phyloP scores from a whole-genome alignment of 2,329 filamentous ascomycete species.

The Fonsecaea erecta region DNA sequence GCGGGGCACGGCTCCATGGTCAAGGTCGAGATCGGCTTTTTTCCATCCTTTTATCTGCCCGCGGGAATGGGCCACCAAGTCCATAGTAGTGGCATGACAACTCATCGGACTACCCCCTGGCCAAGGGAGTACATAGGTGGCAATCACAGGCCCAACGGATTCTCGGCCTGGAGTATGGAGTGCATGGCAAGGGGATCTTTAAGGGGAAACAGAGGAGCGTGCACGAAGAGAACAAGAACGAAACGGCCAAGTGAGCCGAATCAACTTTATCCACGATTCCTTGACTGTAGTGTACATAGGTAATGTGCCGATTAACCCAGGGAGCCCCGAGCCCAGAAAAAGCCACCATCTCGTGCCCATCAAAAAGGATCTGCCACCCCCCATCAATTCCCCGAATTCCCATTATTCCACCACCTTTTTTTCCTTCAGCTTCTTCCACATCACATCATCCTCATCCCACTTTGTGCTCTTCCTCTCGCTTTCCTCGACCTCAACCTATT shows the following conservation, averaged over 20 bases:
- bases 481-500: not conserved
- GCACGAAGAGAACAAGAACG: not conserved
- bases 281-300: too few species aligned
- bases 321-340: not conserved
- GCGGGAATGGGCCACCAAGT: not conserved
- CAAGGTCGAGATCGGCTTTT: not conserved
- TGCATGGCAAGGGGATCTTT: not conserved
- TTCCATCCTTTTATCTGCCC: not conserved
- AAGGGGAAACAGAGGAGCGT: too few species aligned
- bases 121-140: not conserved
- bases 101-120: not conserved
- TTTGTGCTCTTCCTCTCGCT: not conserved
- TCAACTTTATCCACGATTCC: not conserved
- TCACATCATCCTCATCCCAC: not conserved
- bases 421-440: not conserved
- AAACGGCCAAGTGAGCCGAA: not conserved
- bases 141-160: not conserved
- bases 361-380: slow-evolving; percentile 6
- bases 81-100: not conserved
- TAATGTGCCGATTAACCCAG: not conserved
- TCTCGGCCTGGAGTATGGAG: not conserved
- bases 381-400: not conserved
- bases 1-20: not conserved
- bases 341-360: not conserved
- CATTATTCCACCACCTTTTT: not conserved